A percentile compares a stretch with the other conserved stretches of the same genome.
These are phyloP conservation scores for Tuber borchii DNA, from an alignment of 495 filamentous ascomycete genomes.

Conservation along the genomic window DNA sequence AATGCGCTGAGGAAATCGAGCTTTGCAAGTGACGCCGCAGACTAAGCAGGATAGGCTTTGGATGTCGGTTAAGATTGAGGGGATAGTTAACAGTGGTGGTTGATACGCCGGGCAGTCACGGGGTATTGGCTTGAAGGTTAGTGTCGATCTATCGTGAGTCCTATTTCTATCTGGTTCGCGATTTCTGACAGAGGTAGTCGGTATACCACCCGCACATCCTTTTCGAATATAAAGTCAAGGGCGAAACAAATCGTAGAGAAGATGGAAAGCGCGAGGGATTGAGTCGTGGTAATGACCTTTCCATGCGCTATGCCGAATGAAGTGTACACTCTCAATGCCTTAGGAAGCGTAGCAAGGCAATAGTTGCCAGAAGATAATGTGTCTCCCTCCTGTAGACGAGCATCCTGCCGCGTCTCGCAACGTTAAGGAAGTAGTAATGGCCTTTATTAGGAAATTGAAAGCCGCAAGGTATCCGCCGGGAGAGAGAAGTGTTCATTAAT, in stretches of 20 bases:
- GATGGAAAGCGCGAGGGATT: slow-evolving; percentile 37
- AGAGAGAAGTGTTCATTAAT: too few species aligned
- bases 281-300: slow-evolving; percentile 41
- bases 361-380: slow-evolving; percentile 36
- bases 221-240: slow-evolving; percentile 31
- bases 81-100: too few species aligned
- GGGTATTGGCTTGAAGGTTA: slow-evolving; percentile 38
- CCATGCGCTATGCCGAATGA: slow-evolving; percentile 9
- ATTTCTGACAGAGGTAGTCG: slow-evolving; percentile 14
- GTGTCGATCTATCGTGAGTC: slow-evolving; percentile 37
- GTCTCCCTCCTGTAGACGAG: slow-evolving; percentile 4
- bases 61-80: too few species aligned
- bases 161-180: background rate
- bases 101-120: too few species aligned
- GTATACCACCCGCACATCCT: slow-evolving; percentile 32
- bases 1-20: too few species aligned
- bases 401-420: too few species aligned
- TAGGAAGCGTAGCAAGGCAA: slow-evolving; percentile 38
- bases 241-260: slow-evolving; percentile 36
- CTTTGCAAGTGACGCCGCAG: too few species aligned
- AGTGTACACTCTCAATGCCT: slow-evolving; percentile 34
- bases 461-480: too few species aligned
- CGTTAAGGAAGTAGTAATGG: too few species aligned
- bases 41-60: too few species aligned
- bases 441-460: too few species aligned